These are phyloP conservation scores for Didymella pomorum DNA, from an alignment of 2,329 filamentous ascomycete genomes.

Conservation along the genomic window DNA sequence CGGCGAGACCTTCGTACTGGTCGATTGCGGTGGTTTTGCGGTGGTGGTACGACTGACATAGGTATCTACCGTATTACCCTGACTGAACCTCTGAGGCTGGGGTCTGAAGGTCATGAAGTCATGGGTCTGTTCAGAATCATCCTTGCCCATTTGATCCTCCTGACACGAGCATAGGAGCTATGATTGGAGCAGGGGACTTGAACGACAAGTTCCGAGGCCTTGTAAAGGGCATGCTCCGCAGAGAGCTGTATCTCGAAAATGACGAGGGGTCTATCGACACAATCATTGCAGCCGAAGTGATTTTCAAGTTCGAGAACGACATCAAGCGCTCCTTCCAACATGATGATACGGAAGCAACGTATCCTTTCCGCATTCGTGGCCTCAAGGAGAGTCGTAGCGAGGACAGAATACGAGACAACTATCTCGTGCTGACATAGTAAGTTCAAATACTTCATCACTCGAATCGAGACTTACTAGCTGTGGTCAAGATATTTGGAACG, in stretches of 20 bases:
- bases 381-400: constrained; percentile 8
- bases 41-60: constrained; percentile 27
- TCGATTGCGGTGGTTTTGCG: constrained; percentile 29
- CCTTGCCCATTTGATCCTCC: too few relatives aligned
- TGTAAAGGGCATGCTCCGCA: constrained; percentile 1
- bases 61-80: constrained; percentile 18
- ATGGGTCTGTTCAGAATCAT: constrained; percentile 17
- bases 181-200: constrained; percentile 11
- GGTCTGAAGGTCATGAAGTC: constrained; percentile 10
- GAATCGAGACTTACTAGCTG: too few relatives aligned
- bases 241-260: constrained; percentile 15
- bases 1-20: constrained; percentile 22
- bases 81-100: constrained; percentile 23
- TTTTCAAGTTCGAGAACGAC: constrained; percentile 23
- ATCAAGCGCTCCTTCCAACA: constrained; percentile 18
- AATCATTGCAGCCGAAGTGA: constrained; percentile 20
- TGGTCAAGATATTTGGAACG: constrained; percentile 7
- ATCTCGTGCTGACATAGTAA: constrained; percentile 20
- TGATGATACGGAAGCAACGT: neutral
- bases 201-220: constrained; percentile 19
- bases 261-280: constrained; percentile 4
- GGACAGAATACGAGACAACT: neutral
- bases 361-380: constrained; percentile 8
- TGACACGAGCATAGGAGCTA: constrained; percentile 7
- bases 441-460: neutral